Percentiles rank a stretch among this genome's conserved stretches.
Conservation (phyloP, 2,329 filamentous ascomycete genomes). For the Aspergillus sp. region DNA sequence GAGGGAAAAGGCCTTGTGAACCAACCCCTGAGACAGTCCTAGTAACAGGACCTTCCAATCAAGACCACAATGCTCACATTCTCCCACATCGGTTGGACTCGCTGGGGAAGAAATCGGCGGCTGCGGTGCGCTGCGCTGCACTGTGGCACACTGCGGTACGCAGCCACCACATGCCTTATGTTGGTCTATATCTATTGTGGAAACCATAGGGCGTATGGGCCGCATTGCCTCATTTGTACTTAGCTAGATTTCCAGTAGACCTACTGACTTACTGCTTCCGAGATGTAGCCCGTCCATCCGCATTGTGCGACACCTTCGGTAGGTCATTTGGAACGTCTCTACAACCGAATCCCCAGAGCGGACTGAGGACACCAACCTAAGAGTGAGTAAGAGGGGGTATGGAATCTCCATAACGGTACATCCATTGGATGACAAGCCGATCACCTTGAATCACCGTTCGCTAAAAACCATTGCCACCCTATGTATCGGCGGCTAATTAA, state of each 20-base stretch:
- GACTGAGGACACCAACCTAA: no score
- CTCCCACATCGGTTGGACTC: background rate
- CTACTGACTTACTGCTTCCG: background rate
- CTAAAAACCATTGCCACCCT: no score
- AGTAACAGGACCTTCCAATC: conserved; percentile 1
- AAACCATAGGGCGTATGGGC: background rate
- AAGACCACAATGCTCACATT: background rate
- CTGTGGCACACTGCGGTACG: no score
- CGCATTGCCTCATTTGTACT: background rate
- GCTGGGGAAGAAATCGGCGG: background rate
- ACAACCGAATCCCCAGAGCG: conserved; percentile 45
- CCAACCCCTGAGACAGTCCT: background rate
- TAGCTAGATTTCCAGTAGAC: background rate
- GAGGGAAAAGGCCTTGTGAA: background rate
- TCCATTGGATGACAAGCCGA: no score
- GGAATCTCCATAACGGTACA: no score
- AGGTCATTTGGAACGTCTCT: background rate
- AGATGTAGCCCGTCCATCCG: conserved; percentile 3
- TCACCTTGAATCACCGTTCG: no score
- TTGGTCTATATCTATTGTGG: background rate
- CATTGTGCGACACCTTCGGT: background rate
- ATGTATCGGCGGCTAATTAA: no score
- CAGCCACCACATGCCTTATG: background rate
- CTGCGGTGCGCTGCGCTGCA: background rate
- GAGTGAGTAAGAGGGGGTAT: no score